Base-by-base conservation (phyloP, 768 basidiomycete genomes). In the Amanita molliuscula region DNA sequence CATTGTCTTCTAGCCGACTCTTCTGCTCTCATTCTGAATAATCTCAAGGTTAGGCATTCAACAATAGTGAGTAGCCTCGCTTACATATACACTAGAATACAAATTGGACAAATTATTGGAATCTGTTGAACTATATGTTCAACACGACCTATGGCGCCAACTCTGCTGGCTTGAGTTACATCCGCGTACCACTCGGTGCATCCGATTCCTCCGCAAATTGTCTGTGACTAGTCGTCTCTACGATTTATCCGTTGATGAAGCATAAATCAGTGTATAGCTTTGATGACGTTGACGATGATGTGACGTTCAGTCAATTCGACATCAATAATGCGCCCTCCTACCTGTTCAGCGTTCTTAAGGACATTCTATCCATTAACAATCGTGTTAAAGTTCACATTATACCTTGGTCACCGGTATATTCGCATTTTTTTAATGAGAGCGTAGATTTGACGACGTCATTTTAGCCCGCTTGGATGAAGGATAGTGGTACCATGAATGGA, bases 381-480 rank as follows among this genome's bases (percentile, higher is more conserved):
- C 58, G 66, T 57, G 48, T 81, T 49, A 75, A 70, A 55, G 66
- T 84, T 16, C 79, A 84, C 53, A 53, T 84, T 5, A 46, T 82
- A 13, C 82, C 87, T 4, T 88, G 87, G 87, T 85, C 84, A 23
- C 83, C 84, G 2, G 85, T 85, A 59, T 53, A 75, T 65, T 21
- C 5, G 5, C 16, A 23, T 43, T 1, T 7, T 29, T 9, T 9
- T 7, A 8, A 31, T 13, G 31, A 15, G 16, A n/a, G 18, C 21
- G 3, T 13, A 26, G 26, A 5, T 23, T 18, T 33, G 43, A 29
- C 4, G 4, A 26, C 36, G 13, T 29, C 20, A 40, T 66, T 52
- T 35, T 50, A 87, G 84, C 86, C 87, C 8, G 82, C 67, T 3
- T 89, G 87, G 86, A 86, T 87, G 84, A 88, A 88, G 62, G 68